A percentile compares a stretch with the other conserved stretches of the same genome.
These are phyloP conservation scores for Heliosperma pusillum DNA, from an alignment of 148 eudicot species.

Conservation along the genomic window DNA sequence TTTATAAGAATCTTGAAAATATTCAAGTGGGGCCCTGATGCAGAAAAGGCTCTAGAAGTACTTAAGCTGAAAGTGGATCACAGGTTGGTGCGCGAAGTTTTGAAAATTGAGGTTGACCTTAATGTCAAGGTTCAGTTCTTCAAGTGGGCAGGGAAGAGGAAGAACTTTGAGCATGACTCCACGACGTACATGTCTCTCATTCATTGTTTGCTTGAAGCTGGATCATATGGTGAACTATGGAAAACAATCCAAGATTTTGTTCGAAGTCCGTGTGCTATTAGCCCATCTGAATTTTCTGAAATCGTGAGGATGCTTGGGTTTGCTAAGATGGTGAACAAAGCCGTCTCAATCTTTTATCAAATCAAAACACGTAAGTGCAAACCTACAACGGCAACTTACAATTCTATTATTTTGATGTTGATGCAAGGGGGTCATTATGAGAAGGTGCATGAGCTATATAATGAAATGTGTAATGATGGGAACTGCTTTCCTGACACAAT, in stretches of 20 bases:
- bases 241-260: slow-evolving; percentile 80
- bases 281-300: slow-evolving; percentile 67
- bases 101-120: slow-evolving; percentile 71
- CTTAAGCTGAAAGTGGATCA: slow-evolving; percentile 80
- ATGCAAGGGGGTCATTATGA: slow-evolving; percentile 86
- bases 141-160: slow-evolving; percentile 88
- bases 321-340: slow-evolving; percentile 86
- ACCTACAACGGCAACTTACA: slow-evolving; percentile 71
- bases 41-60: slow-evolving; percentile 95
- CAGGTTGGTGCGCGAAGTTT: slow-evolving; percentile 84
- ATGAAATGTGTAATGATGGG: slow-evolving; percentile 86
- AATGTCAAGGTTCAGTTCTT: slow-evolving; percentile 83
- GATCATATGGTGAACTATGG: slow-evolving; percentile 78
- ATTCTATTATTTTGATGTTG: slow-evolving; percentile 77
- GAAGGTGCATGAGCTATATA: slow-evolving; percentile 86
- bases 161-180: slow-evolving; percentile 80
- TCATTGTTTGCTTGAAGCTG: slow-evolving; percentile 67
- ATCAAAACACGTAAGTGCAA: slow-evolving; percentile 76
- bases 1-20: slow-evolving; percentile 86
- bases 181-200: slow-evolving; percentile 72
- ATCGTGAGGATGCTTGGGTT: slow-evolving; percentile 67
- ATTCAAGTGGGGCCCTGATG: slow-evolving; percentile 97
- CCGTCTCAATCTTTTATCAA: slow-evolving; percentile 76
- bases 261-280: slow-evolving; percentile 49
- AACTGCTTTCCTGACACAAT: slow-evolving; percentile 77